Percentiles rank a stretch among this genome's conserved stretches.
Evolutionary conservation across 2,329 filamentous ascomycete genomes (phyloP).

Genomic region (Hypocreales sp.): DNA sequence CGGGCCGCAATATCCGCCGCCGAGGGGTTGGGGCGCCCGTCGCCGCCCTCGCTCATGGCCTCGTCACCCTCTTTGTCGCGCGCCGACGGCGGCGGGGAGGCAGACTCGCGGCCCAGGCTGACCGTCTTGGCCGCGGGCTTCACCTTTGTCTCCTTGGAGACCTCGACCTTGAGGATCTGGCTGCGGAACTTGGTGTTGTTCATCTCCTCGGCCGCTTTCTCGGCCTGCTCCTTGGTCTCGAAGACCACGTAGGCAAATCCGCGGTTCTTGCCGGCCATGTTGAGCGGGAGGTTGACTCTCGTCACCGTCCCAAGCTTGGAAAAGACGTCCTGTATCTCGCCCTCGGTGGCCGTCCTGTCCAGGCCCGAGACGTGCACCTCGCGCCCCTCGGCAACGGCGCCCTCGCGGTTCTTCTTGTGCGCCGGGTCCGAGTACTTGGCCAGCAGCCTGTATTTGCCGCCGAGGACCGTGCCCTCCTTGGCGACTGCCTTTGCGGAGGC

Average conservation of each 20-base stretch:
- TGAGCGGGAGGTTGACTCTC: slow-evolving; percentile 54
- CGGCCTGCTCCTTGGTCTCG: slow-evolving; percentile 51
- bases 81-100: slow-evolving; percentile 19
- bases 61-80: slow-evolving; percentile 22
- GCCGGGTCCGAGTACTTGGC: slow-evolving; percentile 75
- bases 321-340: slow-evolving; percentile 57
- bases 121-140: slow-evolving; percentile 36
- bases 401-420: slow-evolving; percentile 62
- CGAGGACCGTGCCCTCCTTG: slow-evolving; percentile 56
- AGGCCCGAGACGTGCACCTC: slow-evolving; percentile 69
- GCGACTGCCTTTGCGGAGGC: slow-evolving; percentile 56
- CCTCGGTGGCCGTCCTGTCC: slow-evolving; percentile 44
- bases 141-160: slow-evolving; percentile 39
- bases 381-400: slow-evolving; percentile 71
- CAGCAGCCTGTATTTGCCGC: slow-evolving; percentile 51
- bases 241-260: slow-evolving; percentile 76
- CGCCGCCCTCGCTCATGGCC: slow-evolving; percentile 17
- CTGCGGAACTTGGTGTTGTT: slow-evolving; percentile 56
- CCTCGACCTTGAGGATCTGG: slow-evolving; percentile 50
- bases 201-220: slow-evolving; percentile 48
- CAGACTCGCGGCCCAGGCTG: slow-evolving; percentile 14
- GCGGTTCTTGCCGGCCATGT: slow-evolving; percentile 50
- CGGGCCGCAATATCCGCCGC: slow-evolving; percentile 41
- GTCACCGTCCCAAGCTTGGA: slow-evolving; percentile 61
- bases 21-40: slow-evolving; percentile 17